Evolutionary conservation across 768 basidiomycete genomes (phyloP).

Genomic region (Amylocystis lapponica): DNA sequence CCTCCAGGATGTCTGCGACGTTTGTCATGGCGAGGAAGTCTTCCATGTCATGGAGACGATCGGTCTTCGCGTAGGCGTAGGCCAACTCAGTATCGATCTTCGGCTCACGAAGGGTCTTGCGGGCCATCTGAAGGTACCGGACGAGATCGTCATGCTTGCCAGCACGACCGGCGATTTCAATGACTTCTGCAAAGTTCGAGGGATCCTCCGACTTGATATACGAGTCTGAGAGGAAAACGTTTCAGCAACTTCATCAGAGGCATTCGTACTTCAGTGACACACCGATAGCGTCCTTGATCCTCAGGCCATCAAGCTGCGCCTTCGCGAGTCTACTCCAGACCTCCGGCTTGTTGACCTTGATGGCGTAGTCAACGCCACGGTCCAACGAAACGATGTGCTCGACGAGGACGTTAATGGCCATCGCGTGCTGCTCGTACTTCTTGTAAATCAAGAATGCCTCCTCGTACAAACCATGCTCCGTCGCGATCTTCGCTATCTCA

Average conservation of each 20-base stretch:
- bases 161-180: slow-evolving; percentile 92
- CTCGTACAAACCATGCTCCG: slow-evolving; percentile 91
- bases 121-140: slow-evolving; percentile 96
- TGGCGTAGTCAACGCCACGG: slow-evolving; percentile 92
- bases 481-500: slow-evolving; percentile 96
- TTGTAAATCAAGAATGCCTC: slow-evolving; percentile 97
- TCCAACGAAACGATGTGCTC: slow-evolving; percentile 98
- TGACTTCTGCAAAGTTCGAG: slow-evolving; percentile 89
- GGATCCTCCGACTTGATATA: slow-evolving; percentile 98
- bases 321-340: slow-evolving; percentile 99
- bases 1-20: slow-evolving; percentile 92
- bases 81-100: slow-evolving; percentile 98
- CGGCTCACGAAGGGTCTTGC: slow-evolving; percentile 93
- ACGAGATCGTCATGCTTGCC: slow-evolving; percentile 93
- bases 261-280: slow-evolving; percentile 15
- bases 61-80: slow-evolving; percentile 97
- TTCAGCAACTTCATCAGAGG: background rate
- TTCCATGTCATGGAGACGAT: slow-evolving; percentile 98
- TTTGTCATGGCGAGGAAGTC: slow-evolving; percentile 99
- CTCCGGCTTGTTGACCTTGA: slow-evolving; percentile 92
- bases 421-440: slow-evolving; percentile 92
- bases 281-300: slow-evolving; percentile 98
- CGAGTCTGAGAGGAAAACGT: slow-evolving; percentile 52
- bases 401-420: slow-evolving; percentile 96
- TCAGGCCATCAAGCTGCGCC: slow-evolving; percentile 95